Base-by-base conservation (phyloP, 805 yeast species). In the Hemisphaericaspora nanyangensis region DNA sequence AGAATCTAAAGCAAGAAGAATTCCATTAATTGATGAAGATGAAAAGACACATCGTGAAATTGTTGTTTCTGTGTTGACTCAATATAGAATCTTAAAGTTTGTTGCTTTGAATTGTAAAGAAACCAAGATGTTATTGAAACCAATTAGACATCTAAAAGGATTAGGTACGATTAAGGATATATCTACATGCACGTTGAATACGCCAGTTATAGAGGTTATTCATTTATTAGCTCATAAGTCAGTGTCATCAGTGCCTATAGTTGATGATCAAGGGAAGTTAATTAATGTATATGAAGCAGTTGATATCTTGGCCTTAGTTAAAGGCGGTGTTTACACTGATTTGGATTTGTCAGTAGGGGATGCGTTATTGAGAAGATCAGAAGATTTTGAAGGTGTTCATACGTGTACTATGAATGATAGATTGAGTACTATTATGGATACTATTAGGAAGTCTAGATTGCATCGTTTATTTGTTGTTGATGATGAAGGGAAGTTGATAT, bases 331-430 rank as follows among this genome's bases (percentile, higher is more conserved):
- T 56, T 89, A 91, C 55, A 84, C 89, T 27, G 98, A 93, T 61
- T 68, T 91, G 45, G 84, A 89, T 29, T 69, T 93, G 49, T 82
- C 91, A 42, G 96, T 93, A 4, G 99, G 99, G 3, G 97, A 93
- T 61, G 98, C 98, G 0, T 69, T 93, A 38, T 79, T 93, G 80
- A 80, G 95, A 62, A 73, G 96, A 56, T 82, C 95, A 4, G 96
- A 90, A 50, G 97, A 93, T 58, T 93, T 91, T 53, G 98, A 93
- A 62, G 99, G 99, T 43, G 98, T 93, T 11, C 87, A 89, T 63
- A 93, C 98, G 0, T 93, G 99, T 63, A 87, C 97, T 0, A 72
- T 80, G 48, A 76, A 80, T 49, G 99, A 93, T 59, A 75, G 90
- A 46, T 68, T 93, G 42, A 83, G 91, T 45, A 87, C 95, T 12